A percentile compares a stretch with the other conserved stretches of the same genome.
phyloP scores from a whole-genome alignment of 306 rosid species.

The Carpinus fangiana region DNA sequence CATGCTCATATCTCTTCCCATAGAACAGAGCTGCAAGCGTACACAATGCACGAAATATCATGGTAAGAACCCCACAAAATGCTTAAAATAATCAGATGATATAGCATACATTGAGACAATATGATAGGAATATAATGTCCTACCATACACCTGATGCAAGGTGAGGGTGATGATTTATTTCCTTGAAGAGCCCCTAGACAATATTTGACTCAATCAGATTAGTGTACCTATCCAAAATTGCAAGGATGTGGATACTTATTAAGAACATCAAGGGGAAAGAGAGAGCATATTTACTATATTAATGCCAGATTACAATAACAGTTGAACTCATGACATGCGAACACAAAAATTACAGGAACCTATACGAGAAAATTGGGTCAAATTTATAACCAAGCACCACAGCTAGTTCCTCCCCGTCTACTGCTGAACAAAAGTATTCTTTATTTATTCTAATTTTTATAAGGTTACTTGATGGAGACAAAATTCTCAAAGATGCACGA shows the following conservation, averaged over 20 bases:
- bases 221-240: conserved; percentile 4
- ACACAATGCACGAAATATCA: conserved; percentile 25
- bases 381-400: background rate
- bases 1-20: conserved; percentile 88
- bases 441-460: background rate
- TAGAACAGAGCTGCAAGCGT: conserved; percentile 71
- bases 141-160: conserved; percentile 29
- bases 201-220: conserved; percentile 24
- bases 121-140: conserved; percentile 30
- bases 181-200: conserved; percentile 31
- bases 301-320: background rate
- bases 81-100: conserved; percentile 26
- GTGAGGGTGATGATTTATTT: conserved; percentile 21
- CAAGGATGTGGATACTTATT: background rate
- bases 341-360: background rate
- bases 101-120: conserved; percentile 12
- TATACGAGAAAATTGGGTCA: background rate
- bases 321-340: background rate
- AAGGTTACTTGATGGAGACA: background rate
- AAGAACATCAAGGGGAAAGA: background rate
- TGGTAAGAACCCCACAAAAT: conserved; percentile 12
- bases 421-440: background rate
- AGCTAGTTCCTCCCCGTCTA: background rate
- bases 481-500: background rate
- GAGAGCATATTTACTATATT: background rate